phyloP scores from a whole-genome alignment of 2,329 filamentous ascomycete genomes.

The Epichloe typhina region DNA sequence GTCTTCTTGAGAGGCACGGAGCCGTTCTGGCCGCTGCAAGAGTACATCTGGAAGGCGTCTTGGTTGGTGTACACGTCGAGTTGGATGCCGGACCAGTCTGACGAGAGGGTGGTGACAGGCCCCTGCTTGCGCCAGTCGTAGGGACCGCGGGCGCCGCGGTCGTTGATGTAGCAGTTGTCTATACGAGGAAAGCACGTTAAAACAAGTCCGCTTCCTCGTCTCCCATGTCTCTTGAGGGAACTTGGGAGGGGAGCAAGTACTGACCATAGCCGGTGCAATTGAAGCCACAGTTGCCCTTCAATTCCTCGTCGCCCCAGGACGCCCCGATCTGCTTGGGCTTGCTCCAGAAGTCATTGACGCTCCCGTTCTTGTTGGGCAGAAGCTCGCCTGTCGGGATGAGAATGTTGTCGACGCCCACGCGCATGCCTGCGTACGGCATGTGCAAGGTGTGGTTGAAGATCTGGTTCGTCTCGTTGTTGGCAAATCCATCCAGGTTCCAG shows the following conservation, averaged over 20 bases:
- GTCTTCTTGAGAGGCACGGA: constrained; percentile 54
- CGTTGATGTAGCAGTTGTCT: constrained; percentile 59
- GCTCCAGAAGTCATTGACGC: constrained; percentile 74
- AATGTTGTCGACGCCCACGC: constrained; percentile 55
- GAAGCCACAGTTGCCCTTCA: constrained; percentile 63
- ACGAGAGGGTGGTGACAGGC: constrained; percentile 54
- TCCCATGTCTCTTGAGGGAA: background rate
- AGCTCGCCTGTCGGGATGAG: constrained; percentile 67
- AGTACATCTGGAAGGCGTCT: constrained; percentile 79
- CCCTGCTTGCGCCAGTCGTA: constrained; percentile 50
- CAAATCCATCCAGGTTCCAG: constrained; percentile 73
- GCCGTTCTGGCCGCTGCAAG: constrained; percentile 66
- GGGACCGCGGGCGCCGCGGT: constrained; percentile 41
- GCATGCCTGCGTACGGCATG: constrained; percentile 59
- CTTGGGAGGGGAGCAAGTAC: constrained; percentile 6
- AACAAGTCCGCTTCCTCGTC: background rate
- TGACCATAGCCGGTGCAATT: constrained; percentile 77
- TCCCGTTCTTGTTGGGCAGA: constrained; percentile 49
- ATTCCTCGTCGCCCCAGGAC: constrained; percentile 47
- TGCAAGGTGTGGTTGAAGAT: constrained; percentile 60
- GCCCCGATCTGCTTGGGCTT: constrained; percentile 66
- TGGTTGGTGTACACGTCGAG: constrained; percentile 75
- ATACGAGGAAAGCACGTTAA: background rate
- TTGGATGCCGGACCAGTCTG: constrained; percentile 68
- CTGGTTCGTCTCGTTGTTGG: constrained; percentile 53